phyloP scores from a whole-genome alignment of 2,329 filamentous ascomycete genomes.

The Graphilbum fragrans region DNA sequence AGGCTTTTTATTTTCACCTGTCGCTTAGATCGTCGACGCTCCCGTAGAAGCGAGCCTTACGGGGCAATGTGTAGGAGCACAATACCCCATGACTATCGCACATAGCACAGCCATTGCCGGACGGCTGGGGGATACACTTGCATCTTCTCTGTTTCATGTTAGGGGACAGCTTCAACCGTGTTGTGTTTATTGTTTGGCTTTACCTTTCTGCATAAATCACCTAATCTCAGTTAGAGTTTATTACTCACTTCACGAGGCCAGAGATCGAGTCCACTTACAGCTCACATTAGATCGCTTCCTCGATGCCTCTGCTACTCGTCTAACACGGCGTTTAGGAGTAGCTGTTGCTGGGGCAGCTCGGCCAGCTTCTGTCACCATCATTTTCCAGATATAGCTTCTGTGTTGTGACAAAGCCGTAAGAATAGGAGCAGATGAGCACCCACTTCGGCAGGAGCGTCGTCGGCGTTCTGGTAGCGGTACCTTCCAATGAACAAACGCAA shows the following conservation, averaged over 20 bases:
- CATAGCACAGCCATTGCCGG: conserved; percentile 18
- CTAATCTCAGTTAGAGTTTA: too few relatives aligned
- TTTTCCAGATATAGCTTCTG: too few relatives aligned
- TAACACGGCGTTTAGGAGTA: conserved; percentile 14
- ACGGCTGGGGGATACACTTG: conserved; percentile 20
- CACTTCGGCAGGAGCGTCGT: too few relatives aligned
- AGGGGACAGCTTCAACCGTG: too few relatives aligned
- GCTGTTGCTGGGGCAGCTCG: not conserved
- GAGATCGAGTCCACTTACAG: conserved; percentile 23
- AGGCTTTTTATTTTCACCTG: too few relatives aligned
- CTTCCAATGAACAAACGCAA: too few relatives aligned
- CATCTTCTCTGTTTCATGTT: conserved; percentile 15
- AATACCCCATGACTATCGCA: conserved; percentile 20
- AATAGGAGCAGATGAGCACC: too few relatives aligned
- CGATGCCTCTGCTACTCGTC: conserved; percentile 22
- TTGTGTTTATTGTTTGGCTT: too few relatives aligned
- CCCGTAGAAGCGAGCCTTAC: conserved; percentile 25
- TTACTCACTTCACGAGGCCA: too few relatives aligned
- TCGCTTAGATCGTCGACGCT: conserved; percentile 24
- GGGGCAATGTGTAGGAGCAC: conserved; percentile 21
- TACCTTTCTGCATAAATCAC: conserved; percentile 11
- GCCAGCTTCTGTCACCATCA: conserved; percentile 4
- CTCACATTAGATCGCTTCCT: conserved; percentile 22
- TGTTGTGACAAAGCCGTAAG: too few relatives aligned
- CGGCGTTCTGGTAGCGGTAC: too few relatives aligned